Conservation (phyloP, 148 eudicot species). For the Mesembryanthemum crystallinum region DNA sequence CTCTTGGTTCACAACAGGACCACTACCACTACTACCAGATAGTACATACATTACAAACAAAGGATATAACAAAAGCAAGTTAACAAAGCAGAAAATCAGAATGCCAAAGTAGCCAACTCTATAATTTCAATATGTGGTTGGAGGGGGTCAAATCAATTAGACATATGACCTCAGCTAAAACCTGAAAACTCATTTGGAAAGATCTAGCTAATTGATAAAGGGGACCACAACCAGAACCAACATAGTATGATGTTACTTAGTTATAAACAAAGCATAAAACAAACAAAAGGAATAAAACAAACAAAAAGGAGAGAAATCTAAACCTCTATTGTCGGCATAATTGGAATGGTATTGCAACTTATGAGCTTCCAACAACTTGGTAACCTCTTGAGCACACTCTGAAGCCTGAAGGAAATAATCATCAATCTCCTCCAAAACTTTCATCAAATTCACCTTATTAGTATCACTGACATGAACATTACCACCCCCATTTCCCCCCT, state of each 20-base stretch:
- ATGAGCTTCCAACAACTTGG: constrained; percentile 91
- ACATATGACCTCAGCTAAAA: too few relatives aligned
- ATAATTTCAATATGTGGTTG: not conserved
- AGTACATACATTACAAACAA: not conserved
- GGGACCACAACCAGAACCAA: constrained; percentile 10
- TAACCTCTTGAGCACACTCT: constrained; percentile 82
- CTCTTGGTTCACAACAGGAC: not conserved
- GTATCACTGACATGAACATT: constrained; percentile 27
- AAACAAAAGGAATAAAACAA: constrained; percentile 8
- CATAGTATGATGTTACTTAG: not conserved
- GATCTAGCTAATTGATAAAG: not conserved
- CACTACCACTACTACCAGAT: not conserved
- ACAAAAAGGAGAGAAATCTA: constrained; percentile 5
- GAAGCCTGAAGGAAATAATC: constrained; percentile 90
- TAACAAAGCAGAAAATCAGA: not conserved
- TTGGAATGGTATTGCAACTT: constrained; percentile 85
- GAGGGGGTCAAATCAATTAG: too few relatives aligned
- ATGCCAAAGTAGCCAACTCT: not conserved
- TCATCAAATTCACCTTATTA: constrained; percentile 64
- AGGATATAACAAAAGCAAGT: not conserved
- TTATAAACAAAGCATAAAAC: not conserved
- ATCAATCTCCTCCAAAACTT: constrained; percentile 73
- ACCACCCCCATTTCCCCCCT: constrained; percentile 24
- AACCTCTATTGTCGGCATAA: constrained; percentile 92
- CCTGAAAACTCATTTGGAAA: not conserved